Conservation (phyloP, 1,139 yeast species). For the Pichia sp. region DNA sequence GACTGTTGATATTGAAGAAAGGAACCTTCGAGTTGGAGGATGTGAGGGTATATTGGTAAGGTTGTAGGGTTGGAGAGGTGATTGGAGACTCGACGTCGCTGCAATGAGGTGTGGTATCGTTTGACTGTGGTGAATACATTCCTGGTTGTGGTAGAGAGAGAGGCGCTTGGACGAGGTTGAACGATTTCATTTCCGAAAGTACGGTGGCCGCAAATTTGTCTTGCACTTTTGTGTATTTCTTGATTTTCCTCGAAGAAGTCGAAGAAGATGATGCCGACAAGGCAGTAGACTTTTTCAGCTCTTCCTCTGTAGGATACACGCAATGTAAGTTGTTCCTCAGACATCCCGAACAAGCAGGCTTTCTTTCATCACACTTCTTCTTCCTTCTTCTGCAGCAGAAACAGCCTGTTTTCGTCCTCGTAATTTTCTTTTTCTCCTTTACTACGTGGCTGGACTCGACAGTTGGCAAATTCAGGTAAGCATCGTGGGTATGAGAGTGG, state of each 20-base stretch:
- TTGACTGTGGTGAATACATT: slow-evolving; percentile 17
- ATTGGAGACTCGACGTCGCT: slow-evolving; percentile 23
- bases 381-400: slow-evolving; percentile 45
- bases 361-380: slow-evolving; percentile 51
- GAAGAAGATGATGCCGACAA: not conserved
- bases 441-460: not conserved
- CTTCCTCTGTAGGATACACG: slow-evolving; percentile 38
- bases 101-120: slow-evolving; percentile 17
- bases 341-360: slow-evolving; percentile 48
- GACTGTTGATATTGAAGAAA: slow-evolving; percentile 10
- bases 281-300: slow-evolving; percentile 14
- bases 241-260: slow-evolving; percentile 2
- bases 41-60: slow-evolving; percentile 9
- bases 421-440: slow-evolving; percentile 30
- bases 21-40: slow-evolving; percentile 5
- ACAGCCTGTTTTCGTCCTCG: slow-evolving; percentile 37
- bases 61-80: slow-evolving; percentile 22
- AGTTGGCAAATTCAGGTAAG: no score
- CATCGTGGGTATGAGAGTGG: not conserved
- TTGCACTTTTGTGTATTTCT: not conserved
- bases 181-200: slow-evolving; percentile 11
- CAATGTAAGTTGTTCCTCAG: slow-evolving; percentile 40
- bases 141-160: slow-evolving; percentile 13
- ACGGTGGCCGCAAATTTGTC: slow-evolving; percentile 12
- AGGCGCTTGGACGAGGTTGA: slow-evolving; percentile 4